Evolutionary conservation across 208 protist species (phyloP).

Genomic region (Crithidia acanthocephali): DNA sequence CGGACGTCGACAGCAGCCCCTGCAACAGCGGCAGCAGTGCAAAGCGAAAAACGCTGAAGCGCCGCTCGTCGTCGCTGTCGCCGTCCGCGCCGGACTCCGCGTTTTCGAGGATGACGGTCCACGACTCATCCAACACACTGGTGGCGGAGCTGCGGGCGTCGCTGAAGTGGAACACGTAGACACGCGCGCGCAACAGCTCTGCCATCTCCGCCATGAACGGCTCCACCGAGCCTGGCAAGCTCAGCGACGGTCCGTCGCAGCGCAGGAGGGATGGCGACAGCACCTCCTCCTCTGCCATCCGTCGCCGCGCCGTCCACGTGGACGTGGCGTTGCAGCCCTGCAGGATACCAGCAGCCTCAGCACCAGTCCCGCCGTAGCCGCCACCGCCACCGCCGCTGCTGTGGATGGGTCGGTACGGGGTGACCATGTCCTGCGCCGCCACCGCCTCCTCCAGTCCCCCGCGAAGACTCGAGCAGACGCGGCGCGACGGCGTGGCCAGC

Average conservation of each 20-base stretch:
- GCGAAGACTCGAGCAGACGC: neutral
- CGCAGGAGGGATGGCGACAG: slow-evolving; percentile 13
- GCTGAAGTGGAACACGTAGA: slow-evolving; percentile 63
- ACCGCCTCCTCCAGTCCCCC: neutral
- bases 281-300: neutral
- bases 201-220: slow-evolving; percentile 44
- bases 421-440: slow-evolving; percentile 4
- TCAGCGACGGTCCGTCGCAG: neutral
- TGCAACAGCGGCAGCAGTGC: slow-evolving; percentile 81
- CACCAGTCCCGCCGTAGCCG: neutral
- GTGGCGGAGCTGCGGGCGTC: slow-evolving; percentile 41
- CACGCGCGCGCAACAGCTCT: slow-evolving; percentile 44
- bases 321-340: neutral
- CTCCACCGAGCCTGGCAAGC: slow-evolving; percentile 12
- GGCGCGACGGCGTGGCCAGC: slow-evolving; percentile 11
- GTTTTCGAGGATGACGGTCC: slow-evolving; percentile 74
- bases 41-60: slow-evolving; percentile 76
- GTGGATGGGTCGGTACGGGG: slow-evolving; percentile 13
- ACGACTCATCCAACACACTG: slow-evolving; percentile 81
- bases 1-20: slow-evolving; percentile 69
- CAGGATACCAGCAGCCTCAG: neutral
- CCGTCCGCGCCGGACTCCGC: slow-evolving; percentile 51
- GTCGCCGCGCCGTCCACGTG: slow-evolving; percentile 14
- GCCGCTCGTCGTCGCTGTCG: slow-evolving; percentile 42
- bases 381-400: slow-evolving; percentile 7